phyloP scores from a whole-genome alignment of 2,329 filamentous ascomycete genomes.

The Colletotrichum endophyticum region DNA sequence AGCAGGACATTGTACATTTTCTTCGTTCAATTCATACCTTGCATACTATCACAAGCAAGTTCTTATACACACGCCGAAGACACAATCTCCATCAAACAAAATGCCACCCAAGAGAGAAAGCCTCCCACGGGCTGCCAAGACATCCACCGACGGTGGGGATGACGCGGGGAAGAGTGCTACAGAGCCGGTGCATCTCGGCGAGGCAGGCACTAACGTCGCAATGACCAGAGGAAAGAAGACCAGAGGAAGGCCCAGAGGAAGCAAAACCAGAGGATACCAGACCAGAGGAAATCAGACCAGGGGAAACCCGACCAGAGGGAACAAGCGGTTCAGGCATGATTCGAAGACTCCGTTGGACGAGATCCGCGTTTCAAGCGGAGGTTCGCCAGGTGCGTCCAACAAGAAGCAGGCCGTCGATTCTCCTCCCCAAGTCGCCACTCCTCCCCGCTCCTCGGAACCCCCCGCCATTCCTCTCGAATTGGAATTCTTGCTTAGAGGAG shows the following conservation, averaged over 20 bases:
- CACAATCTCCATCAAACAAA: neutral
- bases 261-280: neutral
- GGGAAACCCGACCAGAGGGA: neutral
- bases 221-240: neutral
- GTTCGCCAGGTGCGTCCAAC: neutral
- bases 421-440: neutral
- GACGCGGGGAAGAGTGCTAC: neutral
- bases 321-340: neutral
- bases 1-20: neutral
- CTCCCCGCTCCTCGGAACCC: neutral
- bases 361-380: neutral
- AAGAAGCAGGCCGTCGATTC: neutral
- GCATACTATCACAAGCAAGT: neutral
- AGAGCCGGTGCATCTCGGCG: neutral
- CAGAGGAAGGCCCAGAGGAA: neutral
- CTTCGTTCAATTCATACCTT: neutral
- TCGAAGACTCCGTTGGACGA: neutral
- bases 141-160: neutral
- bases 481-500: neutral
- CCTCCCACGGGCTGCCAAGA: neutral
- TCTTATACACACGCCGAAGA: neutral
- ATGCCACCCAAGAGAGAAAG: neutral
- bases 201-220: neutral
- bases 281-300: no score
- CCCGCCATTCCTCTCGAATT: neutral